phyloP scores from a whole-genome alignment of 75 land plant species.

The Sequoiadendron giganteum region DNA sequence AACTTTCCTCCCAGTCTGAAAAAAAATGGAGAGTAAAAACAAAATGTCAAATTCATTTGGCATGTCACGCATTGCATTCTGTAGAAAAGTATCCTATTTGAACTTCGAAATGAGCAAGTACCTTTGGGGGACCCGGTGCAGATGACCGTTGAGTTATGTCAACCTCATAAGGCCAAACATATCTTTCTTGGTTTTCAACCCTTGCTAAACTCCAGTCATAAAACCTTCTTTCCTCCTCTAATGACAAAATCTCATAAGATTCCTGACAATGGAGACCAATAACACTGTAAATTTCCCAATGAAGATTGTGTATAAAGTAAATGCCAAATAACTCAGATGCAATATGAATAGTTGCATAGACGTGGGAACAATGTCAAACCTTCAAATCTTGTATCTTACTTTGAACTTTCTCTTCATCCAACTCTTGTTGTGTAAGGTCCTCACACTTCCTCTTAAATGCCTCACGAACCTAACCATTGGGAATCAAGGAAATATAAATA shows the following conservation, averaged over 20 bases:
- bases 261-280: constrained; percentile 35
- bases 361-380: constrained; percentile 29
- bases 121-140: constrained; percentile 46
- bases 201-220: constrained; percentile 90
- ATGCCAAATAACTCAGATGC: neutral
- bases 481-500: neutral
- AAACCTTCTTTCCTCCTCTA: constrained; percentile 74
- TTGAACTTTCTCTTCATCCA: constrained; percentile 49
- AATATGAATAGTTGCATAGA: neutral
- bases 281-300: neutral
- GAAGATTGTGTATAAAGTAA: neutral
- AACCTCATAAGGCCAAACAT: constrained; percentile 82
- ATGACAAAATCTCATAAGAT: constrained; percentile 60
- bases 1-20: neutral
- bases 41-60: neutral
- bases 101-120: constrained; percentile 15
- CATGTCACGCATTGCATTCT: neutral
- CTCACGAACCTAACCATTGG: constrained; percentile 34
- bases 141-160: constrained; percentile 58
- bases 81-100: neutral
- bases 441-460: constrained; percentile 64
- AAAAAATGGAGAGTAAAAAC: neutral
- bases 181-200: constrained; percentile 47
- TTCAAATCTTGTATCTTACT: constrained; percentile 45
- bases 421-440: constrained; percentile 36